A percentile compares a stretch with the other conserved stretches of the same genome.
These are phyloP conservation scores for Kickxella alabastrina DNA, from an alignment of 192 early-diverging fungal species.

Conservation along the genomic window DNA sequence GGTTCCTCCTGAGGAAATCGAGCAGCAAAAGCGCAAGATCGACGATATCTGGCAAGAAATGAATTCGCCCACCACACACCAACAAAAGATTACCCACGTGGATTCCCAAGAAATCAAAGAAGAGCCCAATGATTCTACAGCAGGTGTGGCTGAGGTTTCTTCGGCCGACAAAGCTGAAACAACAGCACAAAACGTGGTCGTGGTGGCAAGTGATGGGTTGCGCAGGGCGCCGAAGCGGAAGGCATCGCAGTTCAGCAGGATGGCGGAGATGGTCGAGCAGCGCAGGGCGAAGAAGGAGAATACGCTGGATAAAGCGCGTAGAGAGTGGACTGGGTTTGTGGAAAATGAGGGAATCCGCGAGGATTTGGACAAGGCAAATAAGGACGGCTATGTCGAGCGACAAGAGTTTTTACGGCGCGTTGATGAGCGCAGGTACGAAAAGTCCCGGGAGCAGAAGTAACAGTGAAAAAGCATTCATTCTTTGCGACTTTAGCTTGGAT, in stretches of 20 bases:
- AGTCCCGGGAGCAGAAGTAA: slow-evolving; percentile 7
- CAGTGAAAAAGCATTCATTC: background rate
- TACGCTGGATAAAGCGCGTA: slow-evolving; percentile 42
- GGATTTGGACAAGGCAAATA: slow-evolving; percentile 47
- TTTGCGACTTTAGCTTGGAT: too few species aligned
- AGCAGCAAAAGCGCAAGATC: slow-evolving; percentile 36
- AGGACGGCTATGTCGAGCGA: slow-evolving; percentile 51
- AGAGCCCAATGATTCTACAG: background rate
- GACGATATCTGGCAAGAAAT: slow-evolving; percentile 43
- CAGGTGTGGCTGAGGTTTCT: too few species aligned
- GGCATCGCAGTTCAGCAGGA: slow-evolving; percentile 44
- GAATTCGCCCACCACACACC: slow-evolving; percentile 20
- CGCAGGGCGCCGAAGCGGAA: too few species aligned
- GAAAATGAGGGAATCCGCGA: slow-evolving; percentile 39
- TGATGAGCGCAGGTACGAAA: slow-evolving; percentile 38
- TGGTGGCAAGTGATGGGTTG: too few species aligned
- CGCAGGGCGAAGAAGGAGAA: slow-evolving; percentile 37
- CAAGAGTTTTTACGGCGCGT: slow-evolving; percentile 46
- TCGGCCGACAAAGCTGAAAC: too few species aligned
- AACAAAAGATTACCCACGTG: slow-evolving; percentile 1
- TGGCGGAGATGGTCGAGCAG: slow-evolving; percentile 41
- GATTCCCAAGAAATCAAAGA: background rate
- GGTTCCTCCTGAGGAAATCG: background rate
- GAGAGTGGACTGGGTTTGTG: slow-evolving; percentile 47
- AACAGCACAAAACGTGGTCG: too few species aligned